Evolutionary conservation across 257 asterid species (phyloP).

Genomic region (Solanum microdontum): DNA sequence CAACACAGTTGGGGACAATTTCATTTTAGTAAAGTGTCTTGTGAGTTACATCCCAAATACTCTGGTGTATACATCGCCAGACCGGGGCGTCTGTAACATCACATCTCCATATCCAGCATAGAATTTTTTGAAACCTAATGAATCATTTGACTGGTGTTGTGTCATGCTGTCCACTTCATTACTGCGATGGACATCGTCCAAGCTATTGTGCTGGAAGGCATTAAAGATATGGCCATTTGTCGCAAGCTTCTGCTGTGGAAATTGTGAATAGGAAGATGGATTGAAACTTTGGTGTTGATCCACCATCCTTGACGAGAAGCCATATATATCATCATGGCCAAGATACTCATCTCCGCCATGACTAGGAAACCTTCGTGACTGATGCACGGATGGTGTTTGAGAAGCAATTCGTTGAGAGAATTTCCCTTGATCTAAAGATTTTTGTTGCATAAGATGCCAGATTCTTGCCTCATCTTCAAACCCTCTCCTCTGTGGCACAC

Average conservation of each 20-base stretch:
- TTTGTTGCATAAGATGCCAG: conserved; percentile 67
- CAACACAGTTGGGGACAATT: neutral
- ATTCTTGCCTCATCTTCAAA: conserved; percentile 49
- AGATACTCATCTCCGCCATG: conserved; percentile 20
- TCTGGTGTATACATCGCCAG: conserved; percentile 62
- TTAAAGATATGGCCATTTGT: conserved; percentile 24
- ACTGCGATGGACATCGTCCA: conserved; percentile 31
- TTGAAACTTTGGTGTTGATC: conserved; percentile 29
- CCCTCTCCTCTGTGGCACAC: conserved; percentile 14
- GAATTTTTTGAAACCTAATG: conserved; percentile 46
- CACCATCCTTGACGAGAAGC: conserved; percentile 39
- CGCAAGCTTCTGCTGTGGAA: conserved; percentile 36
- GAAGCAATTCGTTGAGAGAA: conserved; percentile 34
- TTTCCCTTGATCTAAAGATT: conserved; percentile 26
- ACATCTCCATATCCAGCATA: conserved; percentile 63
- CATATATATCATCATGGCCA: conserved; percentile 19
- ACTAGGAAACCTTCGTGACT: conserved; percentile 23
- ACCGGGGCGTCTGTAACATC: conserved; percentile 36
- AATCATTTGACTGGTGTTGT: conserved; percentile 45
- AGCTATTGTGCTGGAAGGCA: conserved; percentile 26
- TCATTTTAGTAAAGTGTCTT: neutral
- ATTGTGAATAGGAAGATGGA: conserved; percentile 30
- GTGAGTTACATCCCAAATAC: conserved; percentile 49
- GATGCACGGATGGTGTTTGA: conserved; percentile 31
- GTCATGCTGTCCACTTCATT: conserved; percentile 29